Base-by-base conservation (phyloP, 108 stramenopile species). In the Cyclotella kingstonii region DNA sequence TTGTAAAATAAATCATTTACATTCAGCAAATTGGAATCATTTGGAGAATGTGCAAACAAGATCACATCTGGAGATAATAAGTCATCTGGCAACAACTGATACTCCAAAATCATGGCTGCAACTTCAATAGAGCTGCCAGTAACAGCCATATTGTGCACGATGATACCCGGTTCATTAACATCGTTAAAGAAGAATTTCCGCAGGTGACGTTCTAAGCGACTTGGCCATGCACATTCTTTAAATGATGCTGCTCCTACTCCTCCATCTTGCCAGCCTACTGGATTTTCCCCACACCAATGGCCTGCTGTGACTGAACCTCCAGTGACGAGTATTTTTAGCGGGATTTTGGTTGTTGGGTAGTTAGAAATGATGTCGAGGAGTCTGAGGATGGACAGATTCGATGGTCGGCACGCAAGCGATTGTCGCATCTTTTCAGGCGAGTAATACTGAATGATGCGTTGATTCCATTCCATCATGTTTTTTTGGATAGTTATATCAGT, bases 221-320 rank as follows among this genome's bases (percentile, higher is more conserved):
- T 56, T 22, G 55, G 55, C 55, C 55, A 56, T 41, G 55, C 39
- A 18, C 55, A 56, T 5, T 41, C 25, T 56, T 56, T 27, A 12
- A 56, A 56, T 11, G 55, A 39, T 26, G 55, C 55, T 27, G 29
- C 36, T 56, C 39, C 55, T 22, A 40, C 27, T 10, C 55, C 39
- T 40, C 55, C 55, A 27, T 56, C 26, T n/a, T n/a, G n/a, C 55
- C 55, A 56, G 21, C 55, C 55, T 12, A 56, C 55, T 2, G 55
- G 55, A 28, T 56, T 56, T 5, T 41, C 40, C 1, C 14, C 30
- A 41, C 55, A 56, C 51, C 55, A 56, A 27, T 56, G 40, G 12
- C 55, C 55, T 4, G 39, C 55, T 26, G 55, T 56, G 5, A 56
- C 55, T n/a, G 15, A 18, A 4, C 55, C 55, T 14, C 55, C 55